Conservation (phyloP, 495 filamentous ascomycete species). For the Hypoxylon intermedium region DNA sequence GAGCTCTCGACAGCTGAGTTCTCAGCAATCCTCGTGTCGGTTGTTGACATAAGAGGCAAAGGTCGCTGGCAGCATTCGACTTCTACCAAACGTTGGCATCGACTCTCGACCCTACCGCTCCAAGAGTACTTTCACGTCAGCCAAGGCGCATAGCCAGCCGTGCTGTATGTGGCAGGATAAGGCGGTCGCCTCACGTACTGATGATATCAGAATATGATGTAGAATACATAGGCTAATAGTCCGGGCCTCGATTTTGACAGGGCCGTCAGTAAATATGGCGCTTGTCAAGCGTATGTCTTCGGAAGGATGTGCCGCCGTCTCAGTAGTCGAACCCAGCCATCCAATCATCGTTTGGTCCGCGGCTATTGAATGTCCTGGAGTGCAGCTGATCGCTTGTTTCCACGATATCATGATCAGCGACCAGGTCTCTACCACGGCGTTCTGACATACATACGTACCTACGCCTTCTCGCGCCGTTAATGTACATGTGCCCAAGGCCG, state of each 20-base stretch:
- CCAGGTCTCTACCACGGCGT: conserved; percentile 22
- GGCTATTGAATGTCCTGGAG: conserved; percentile 21
- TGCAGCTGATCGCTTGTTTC: conserved; percentile 3
- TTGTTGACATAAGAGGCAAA: background rate
- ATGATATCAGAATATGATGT: conserved; percentile 4
- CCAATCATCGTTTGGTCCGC: conserved; percentile 30
- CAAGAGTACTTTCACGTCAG: background rate
- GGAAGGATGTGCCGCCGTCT: conserved; percentile 35
- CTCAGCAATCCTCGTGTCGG: background rate
- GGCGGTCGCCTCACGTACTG: background rate
- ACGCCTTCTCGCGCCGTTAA: conserved; percentile 4
- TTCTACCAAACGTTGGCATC: background rate
- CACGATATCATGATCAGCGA: conserved; percentile 1
- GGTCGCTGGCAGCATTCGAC: background rate
- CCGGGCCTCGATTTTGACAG: conserved; percentile 3
- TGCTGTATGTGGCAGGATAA: background rate
- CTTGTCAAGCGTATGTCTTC: conserved; percentile 29
- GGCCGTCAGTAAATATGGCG: too few relatives aligned
- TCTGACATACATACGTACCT: background rate
- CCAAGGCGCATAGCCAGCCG: background rate
- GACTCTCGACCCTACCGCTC: too few relatives aligned
- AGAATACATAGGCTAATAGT: background rate
- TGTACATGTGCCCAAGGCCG: conserved; percentile 5
- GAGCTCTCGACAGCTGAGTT: background rate
- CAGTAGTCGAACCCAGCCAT: conserved; percentile 25